These are phyloP conservation scores for Jacaranda mimosifolia DNA, from an alignment of 257 asterid species.

Conservation along the genomic window DNA sequence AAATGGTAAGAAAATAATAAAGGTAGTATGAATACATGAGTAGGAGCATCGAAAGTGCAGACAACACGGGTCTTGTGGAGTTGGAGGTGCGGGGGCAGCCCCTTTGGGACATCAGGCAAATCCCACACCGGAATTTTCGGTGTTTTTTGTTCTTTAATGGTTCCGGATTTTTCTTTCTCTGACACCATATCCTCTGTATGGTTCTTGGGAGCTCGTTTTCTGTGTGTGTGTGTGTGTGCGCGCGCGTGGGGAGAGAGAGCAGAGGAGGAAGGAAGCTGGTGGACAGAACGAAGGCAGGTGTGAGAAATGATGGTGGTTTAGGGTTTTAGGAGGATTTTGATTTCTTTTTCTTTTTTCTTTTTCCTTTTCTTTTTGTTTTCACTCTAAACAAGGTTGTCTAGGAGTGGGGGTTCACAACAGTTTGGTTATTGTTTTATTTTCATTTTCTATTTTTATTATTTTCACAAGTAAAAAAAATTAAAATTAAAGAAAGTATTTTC, in stretches of 20 bases:
- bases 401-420: too few relatives aligned
- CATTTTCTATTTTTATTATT: too few relatives aligned
- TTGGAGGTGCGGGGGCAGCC: constrained; percentile 75
- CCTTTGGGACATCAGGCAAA: constrained; percentile 83
- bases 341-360: too few relatives aligned
- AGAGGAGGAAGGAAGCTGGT: not conserved
- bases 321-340: constrained; percentile 11
- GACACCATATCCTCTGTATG: constrained; percentile 27
- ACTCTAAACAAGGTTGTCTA: too few relatives aligned
- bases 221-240: not conserved
- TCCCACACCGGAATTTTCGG: constrained; percentile 79
- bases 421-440: too few relatives aligned
- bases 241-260: too few relatives aligned
- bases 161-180: constrained; percentile 10
- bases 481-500: too few relatives aligned
- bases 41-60: constrained; percentile 79
- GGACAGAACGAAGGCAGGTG: not conserved
- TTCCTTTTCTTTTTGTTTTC: too few relatives aligned
- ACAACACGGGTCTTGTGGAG: constrained; percentile 76
- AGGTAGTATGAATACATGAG: constrained; percentile 52
- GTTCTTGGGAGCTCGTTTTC: constrained; percentile 19
- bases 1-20: not conserved
- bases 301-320: constrained; percentile 16
- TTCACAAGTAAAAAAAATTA: too few relatives aligned
- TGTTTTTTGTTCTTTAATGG: constrained; percentile 31